Evolutionary conservation across 176 grass and related monocot genomes (phyloP).

Genomic region (Tillandsia fasciculata): DNA sequence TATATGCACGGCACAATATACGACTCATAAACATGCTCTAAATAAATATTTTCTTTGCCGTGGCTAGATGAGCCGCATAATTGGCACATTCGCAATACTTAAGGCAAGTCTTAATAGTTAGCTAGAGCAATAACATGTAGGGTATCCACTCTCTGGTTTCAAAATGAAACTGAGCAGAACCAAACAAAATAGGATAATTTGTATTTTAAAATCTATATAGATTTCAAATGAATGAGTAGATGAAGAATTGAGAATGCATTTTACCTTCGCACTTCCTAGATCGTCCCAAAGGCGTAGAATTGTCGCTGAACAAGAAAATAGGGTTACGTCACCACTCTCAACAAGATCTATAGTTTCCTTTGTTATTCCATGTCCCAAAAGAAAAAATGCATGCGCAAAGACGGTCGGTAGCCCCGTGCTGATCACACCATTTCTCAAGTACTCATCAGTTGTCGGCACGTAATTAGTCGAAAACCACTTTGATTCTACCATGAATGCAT

Average conservation of each 20-base stretch:
- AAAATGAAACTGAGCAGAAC: too few relatives aligned
- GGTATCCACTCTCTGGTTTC: too few relatives aligned
- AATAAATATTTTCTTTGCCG: too few relatives aligned
- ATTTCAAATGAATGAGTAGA: too few relatives aligned
- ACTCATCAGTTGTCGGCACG: constrained; percentile 27
- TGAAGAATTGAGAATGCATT: background rate
- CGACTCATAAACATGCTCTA: too few relatives aligned
- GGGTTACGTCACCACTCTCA: background rate
- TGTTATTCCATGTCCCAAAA: constrained; percentile 31
- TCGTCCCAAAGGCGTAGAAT: constrained; percentile 66
- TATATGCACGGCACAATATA: too few relatives aligned
- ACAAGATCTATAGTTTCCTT: background rate
- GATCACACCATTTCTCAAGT: constrained; percentile 33
- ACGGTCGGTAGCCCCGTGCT: constrained; percentile 31
- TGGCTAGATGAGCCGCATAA: too few relatives aligned
- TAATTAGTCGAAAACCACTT: constrained; percentile 38
- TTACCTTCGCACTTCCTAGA: constrained; percentile 54
- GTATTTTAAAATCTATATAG: too few relatives aligned
- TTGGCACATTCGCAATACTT: too few relatives aligned
- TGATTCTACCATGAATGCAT: constrained; percentile 50
- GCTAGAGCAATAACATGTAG: too few relatives aligned
- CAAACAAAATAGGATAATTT: too few relatives aligned
- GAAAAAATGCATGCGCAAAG: constrained; percentile 3
- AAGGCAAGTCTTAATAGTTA: too few relatives aligned
- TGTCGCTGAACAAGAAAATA: constrained; percentile 31